Conservation (phyloP, 1,139 yeast species). For the Taphrina communis region DNA sequence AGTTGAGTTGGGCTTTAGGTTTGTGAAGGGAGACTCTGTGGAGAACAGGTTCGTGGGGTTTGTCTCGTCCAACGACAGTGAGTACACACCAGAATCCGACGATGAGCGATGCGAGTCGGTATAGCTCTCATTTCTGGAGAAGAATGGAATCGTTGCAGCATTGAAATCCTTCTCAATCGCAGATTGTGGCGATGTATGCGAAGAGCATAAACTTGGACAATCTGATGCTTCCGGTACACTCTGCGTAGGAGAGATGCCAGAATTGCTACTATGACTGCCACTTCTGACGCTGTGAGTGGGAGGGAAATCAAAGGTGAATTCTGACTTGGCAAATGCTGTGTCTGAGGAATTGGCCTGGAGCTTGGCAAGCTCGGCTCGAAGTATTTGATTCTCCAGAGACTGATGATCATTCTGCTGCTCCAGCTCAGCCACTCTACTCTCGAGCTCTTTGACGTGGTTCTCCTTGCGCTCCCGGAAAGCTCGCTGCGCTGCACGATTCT, state of each 20-base stretch:
- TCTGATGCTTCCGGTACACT: neutral
- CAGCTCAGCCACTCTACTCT: conserved; percentile 63
- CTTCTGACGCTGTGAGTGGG: conserved; percentile 8
- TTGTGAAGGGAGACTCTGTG: neutral
- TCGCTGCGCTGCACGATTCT: conserved; percentile 92
- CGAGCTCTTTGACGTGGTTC: conserved; percentile 61
- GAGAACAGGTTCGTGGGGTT: neutral
- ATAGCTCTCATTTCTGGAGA: conserved; percentile 12
- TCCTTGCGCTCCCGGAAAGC: conserved; percentile 88
- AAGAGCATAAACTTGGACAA: conserved; percentile 29
- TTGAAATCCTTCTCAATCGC: conserved; percentile 28
- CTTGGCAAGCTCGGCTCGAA: conserved; percentile 20
- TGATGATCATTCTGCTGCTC: conserved; percentile 36
- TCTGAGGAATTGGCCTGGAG: conserved; percentile 8
- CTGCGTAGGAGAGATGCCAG: neutral
- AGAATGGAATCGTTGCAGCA: conserved; percentile 33
- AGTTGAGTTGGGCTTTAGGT: neutral
- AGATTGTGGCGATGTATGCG: conserved; percentile 33
- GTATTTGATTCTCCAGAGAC: conserved; percentile 22
- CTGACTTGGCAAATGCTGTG: conserved; percentile 15
- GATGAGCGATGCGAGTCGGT: conserved; percentile 16
- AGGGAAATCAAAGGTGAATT: conserved; percentile 19
- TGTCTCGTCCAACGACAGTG: neutral
- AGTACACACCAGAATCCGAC: conserved; percentile 7
- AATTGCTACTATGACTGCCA: neutral